These are phyloP conservation scores for Mycena sp. DNA, from an alignment of 1,284 basidiomycete species.

Conservation along the genomic window DNA sequence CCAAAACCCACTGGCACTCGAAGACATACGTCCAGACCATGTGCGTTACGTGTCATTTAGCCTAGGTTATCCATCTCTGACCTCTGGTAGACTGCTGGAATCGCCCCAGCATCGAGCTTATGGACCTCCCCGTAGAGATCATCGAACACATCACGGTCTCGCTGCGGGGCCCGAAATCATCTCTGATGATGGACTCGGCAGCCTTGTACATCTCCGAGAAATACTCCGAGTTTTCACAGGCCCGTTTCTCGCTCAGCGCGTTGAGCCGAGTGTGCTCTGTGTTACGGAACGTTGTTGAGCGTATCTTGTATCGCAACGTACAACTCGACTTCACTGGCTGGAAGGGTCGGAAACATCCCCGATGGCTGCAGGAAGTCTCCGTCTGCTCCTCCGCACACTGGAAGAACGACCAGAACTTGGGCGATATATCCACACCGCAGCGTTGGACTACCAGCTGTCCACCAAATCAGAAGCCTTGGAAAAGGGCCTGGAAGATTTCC, in stretches of 20 bases:
- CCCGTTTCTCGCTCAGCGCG: slow-evolving; percentile 36
- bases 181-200: slow-evolving; percentile 32
- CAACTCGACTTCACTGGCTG: slow-evolving; percentile 41
- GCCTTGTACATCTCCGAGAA: slow-evolving; percentile 38
- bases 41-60: slow-evolving; percentile 3
- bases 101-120: slow-evolving; percentile 29
- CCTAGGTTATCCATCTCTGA: neutral
- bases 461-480: slow-evolving; percentile 32
- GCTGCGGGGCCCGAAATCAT: slow-evolving; percentile 29
- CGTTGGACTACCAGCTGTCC: slow-evolving; percentile 37
- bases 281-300: slow-evolving; percentile 34
- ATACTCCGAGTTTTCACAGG: slow-evolving; percentile 35
- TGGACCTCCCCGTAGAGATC: slow-evolving; percentile 39
- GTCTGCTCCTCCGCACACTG: slow-evolving; percentile 36
- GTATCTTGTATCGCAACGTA: slow-evolving; percentile 38
- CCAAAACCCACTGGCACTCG: neutral
- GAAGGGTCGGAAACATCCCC: slow-evolving; percentile 41
- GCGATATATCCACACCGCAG: slow-evolving; percentile 31
- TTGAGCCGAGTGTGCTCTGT: slow-evolving; percentile 32
- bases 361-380: slow-evolving; percentile 37
- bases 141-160: slow-evolving; percentile 38
- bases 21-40: neutral
- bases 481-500: slow-evolving; percentile 33
- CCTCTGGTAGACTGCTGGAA: slow-evolving; percentile 17
- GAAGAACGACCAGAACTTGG: slow-evolving; percentile 36